Evolutionary conservation across 768 basidiomycete genomes (phyloP).

Genomic region (Boletellus ananiceps): DNA sequence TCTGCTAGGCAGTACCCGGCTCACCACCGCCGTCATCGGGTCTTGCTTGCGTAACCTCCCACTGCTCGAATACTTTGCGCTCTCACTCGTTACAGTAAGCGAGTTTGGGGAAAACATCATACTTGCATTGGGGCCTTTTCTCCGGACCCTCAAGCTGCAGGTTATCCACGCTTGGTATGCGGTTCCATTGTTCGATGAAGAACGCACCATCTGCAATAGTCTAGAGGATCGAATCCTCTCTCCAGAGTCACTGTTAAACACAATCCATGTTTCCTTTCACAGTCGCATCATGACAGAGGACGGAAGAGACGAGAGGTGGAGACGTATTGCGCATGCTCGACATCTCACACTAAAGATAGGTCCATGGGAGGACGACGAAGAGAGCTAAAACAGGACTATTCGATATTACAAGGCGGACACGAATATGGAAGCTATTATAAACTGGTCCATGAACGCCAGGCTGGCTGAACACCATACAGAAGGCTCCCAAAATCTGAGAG

Average conservation of each 20-base stretch:
- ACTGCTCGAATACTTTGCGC: conserved; percentile 33
- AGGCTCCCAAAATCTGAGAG: not conserved
- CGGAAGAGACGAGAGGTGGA: conserved; percentile 23
- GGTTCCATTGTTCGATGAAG: conserved; percentile 27
- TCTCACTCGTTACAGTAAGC: conserved; percentile 33
- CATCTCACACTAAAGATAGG: conserved; percentile 23
- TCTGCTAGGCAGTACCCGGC: conserved; percentile 33
- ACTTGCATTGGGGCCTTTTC: conserved; percentile 23
- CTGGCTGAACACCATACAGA: conserved; percentile 1
- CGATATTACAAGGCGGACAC: not conserved
- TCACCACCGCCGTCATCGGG: conserved; percentile 29
- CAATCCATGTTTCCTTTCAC: conserved; percentile 18
- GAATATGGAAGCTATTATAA: not conserved
- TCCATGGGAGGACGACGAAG: conserved; percentile 27
- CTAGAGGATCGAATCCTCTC: conserved; percentile 24
- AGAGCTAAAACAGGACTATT: conserved; percentile 1
- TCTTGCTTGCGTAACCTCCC: conserved; percentile 27
- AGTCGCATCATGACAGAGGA: conserved; percentile 18
- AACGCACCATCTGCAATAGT: conserved; percentile 28
- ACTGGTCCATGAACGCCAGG: not conserved
- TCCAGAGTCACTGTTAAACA: conserved; percentile 4
- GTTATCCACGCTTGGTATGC: conserved; percentile 35
- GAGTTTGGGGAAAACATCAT: conserved; percentile 34
- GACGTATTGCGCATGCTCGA: conserved; percentile 19
- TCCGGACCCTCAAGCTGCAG: conserved; percentile 34